Evolutionary conservation across 305 asterid species (phyloP).

Genomic region (Stenogyne calaminthoides): DNA sequence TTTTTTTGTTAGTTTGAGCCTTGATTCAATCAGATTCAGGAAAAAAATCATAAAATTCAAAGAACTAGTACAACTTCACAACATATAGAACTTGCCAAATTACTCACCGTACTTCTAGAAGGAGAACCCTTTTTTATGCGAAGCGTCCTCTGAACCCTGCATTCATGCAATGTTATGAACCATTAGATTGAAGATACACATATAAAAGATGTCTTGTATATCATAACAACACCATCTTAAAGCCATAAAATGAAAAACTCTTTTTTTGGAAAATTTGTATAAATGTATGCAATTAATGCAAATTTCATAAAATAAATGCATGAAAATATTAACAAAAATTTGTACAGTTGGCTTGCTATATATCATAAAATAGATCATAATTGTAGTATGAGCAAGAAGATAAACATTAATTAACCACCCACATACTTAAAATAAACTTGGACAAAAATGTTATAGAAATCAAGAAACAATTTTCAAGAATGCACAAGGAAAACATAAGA

Average conservation of each 20-base stretch:
- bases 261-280: neutral
- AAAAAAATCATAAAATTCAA: neutral
- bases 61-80: neutral
- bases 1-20: neutral
- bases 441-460: neutral
- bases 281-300: neutral
- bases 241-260: neutral
- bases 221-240: neutral
- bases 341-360: neutral
- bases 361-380: neutral
- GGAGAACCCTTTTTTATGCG: slow-evolving; percentile 56
- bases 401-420: slow-evolving; percentile 11
- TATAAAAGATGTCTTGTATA: neutral
- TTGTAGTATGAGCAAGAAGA: slow-evolving; percentile 2
- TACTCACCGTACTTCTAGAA: slow-evolving; percentile 57
- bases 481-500: slow-evolving; percentile 14
- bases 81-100: neutral
- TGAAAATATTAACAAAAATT: neutral
- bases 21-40: neutral
- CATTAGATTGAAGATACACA: neutral
- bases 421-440: neutral
- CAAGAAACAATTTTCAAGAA: slow-evolving; percentile 29
- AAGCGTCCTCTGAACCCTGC: slow-evolving; percentile 58
- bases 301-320: neutral
- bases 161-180: slow-evolving; percentile 9